Conservation (phyloP, 352 stramenopile genomes). For the Thalassiosira exigua region DNA sequence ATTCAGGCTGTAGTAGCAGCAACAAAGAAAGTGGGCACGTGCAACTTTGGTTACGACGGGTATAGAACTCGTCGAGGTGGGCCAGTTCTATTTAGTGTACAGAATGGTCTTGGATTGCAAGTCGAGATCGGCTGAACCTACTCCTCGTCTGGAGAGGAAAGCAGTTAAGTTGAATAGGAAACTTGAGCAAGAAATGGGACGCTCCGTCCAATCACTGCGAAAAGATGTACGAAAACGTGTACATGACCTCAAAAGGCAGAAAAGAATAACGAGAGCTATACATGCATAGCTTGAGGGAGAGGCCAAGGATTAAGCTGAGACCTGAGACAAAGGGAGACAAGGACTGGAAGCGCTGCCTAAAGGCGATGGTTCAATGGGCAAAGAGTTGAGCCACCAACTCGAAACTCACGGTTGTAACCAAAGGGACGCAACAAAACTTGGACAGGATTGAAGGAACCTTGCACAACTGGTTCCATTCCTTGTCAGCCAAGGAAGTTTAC, state of each 20-base stretch:
- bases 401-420: slow-evolving; percentile 1
- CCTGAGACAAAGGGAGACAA: slow-evolving; percentile 13
- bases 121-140: neutral
- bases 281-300: slow-evolving; percentile 16
- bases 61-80: no score
- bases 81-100: no score
- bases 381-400: neutral
- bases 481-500: slow-evolving; percentile 3
- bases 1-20: neutral
- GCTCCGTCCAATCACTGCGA: neutral
- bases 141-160: neutral
- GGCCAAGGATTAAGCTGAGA: slow-evolving; percentile 13
- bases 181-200: neutral
- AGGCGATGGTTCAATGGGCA: neutral
- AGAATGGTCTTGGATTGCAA: no score
- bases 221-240: neutral
- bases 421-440: neutral
- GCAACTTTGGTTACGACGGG: slow-evolving; percentile 32
- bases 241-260: slow-evolving; percentile 8
- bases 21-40: neutral
- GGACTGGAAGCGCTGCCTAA: slow-evolving; percentile 19
- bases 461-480: slow-evolving; percentile 13
- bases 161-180: neutral
- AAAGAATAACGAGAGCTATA: slow-evolving; percentile 7
- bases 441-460: slow-evolving; percentile 13